Evolutionary conservation across 495 filamentous ascomycete species (phyloP).

Genomic region (Lophiotrema nucula): DNA sequence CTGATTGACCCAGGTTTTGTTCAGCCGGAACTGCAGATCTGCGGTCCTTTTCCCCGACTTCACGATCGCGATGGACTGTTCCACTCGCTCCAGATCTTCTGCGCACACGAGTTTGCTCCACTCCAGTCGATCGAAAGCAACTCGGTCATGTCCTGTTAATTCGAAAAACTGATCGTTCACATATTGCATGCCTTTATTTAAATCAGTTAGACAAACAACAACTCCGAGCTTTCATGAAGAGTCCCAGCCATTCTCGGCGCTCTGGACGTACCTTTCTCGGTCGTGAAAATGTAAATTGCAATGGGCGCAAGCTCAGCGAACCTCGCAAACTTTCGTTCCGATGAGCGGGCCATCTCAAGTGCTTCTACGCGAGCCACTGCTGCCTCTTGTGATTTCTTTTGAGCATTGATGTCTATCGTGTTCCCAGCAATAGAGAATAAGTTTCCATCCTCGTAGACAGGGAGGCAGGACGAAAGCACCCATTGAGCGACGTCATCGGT

Average conservation of each 20-base stretch:
- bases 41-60: not conserved
- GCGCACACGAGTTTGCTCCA: not conserved
- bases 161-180: slow-evolving; percentile 11
- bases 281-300: slow-evolving; percentile 4
- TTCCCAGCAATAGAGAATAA: slow-evolving; percentile 2
- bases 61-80: not conserved
- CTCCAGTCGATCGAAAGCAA: not conserved
- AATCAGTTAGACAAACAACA: no score
- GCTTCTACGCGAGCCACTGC: slow-evolving; percentile 1
- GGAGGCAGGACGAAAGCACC: not conserved
- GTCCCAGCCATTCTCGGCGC: no score
- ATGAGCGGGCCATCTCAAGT: not conserved
- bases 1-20: slow-evolving; percentile 11
- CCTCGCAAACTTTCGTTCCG: slow-evolving; percentile 5
- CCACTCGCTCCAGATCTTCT: not conserved
- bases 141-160: not conserved
- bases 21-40: slow-evolving; percentile 1
- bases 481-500: not conserved
- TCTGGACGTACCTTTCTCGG: slow-evolving; percentile 1
- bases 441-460: slow-evolving; percentile 3
- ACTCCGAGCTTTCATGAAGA: no score
- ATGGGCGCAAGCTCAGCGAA: slow-evolving; percentile 6
- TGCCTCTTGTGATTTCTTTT: slow-evolving; percentile 2
- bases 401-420: slow-evolving; percentile 10
- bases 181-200: slow-evolving; percentile 5